Base-by-base conservation (phyloP, 2,329 filamentous ascomycete species). In the Ilyonectria robusta region DNA sequence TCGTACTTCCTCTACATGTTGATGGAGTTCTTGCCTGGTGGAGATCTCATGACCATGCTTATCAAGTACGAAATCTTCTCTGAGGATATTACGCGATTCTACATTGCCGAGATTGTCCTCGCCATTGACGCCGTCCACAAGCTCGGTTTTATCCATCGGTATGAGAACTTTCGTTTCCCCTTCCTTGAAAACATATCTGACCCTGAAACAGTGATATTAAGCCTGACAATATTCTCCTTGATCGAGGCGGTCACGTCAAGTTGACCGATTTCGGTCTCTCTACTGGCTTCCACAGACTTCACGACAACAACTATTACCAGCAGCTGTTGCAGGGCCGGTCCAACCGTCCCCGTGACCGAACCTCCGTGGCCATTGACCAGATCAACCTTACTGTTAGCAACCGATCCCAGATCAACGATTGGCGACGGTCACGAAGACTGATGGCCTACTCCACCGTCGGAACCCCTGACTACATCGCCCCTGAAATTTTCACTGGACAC, bases 61-160 rank as follows among this genome's bases (percentile, higher is more conserved):
- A 99, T 99, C 85, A 99, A 98, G 87, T 99, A 99, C 78, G 96
- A 99, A 81, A 98, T 99, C 80, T 99, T 99, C 81, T 97, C 94
- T 0, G 95, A 98, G 81, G 96, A 99, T 74, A 98, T 99, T 73
- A 99, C 96, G 33, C 91, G 96, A 19, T 99, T 99, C 83, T 99
- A 99, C 83, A 99, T 99, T 89, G 96, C 96, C 26, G 95, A 99
- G 81, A 95, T 98, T 76, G 94, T 97, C 26, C 88, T 98, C 78
- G 96, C 96, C n/a, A 98, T 99, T 73, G 96, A 99, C 79, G 96
- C 96, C 15, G 96, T 99, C 47, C 96, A 99, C 83, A 97, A 97
- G 81, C 88, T 98, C 71, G 96, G 96, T 69, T 99, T 98, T 84
- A 97, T 99, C 70, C 96, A 99, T 85, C 94, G 96, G 95, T 97